Percentiles rank a stretch among this genome's conserved stretches.
Conservation (phyloP, 176 grass and related monocot genomes). For the Raddia distichophylla region DNA sequence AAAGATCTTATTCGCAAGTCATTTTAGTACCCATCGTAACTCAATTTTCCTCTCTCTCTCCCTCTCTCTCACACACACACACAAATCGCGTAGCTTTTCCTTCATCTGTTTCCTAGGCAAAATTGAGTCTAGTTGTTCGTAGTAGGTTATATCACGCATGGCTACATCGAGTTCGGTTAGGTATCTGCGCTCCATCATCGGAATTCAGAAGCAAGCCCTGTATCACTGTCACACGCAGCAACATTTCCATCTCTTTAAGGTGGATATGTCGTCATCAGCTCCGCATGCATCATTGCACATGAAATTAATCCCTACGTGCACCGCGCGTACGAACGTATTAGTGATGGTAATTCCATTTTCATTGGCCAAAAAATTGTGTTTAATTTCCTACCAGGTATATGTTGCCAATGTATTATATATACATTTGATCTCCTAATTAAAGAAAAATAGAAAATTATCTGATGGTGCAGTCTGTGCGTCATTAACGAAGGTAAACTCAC, state of each 20-base stretch:
- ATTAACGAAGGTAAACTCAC: not conserved
- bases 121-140: not conserved
- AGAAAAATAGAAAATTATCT: not conserved
- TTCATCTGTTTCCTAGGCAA: not conserved
- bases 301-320: not conserved
- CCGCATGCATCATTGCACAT: conserved; percentile 20
- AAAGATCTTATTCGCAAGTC: not conserved
- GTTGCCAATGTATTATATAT: no score
- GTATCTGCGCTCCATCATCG: not conserved
- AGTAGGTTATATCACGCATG: not conserved
- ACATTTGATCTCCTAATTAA: not conserved
- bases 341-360: not conserved
- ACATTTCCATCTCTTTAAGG: not conserved
- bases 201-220: conserved; percentile 10
- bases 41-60: not conserved
- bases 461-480: not conserved
- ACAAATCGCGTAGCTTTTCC: not conserved
- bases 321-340: not conserved
- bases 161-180: not conserved
- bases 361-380: not conserved
- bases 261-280: not conserved
- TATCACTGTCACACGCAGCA: conserved; percentile 15
- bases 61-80: not conserved
- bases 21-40: not conserved
- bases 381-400: not conserved